phyloP scores from a whole-genome alignment of 345 rosid genomes.

The thale cress (Arabidopsis thaliana) region DNA sequence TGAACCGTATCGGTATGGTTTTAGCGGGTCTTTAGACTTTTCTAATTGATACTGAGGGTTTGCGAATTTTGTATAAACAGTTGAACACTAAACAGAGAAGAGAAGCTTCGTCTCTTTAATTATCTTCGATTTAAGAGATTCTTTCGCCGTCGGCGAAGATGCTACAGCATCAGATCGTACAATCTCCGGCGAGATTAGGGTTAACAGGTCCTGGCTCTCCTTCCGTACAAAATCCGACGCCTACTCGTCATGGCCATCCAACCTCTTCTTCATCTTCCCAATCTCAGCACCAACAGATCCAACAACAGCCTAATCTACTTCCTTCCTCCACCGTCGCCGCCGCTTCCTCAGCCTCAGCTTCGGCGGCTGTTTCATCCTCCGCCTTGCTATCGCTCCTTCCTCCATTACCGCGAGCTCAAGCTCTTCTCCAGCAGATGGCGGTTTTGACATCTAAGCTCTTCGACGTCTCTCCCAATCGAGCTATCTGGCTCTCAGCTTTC shows the following conservation, averaged over 20 bases:
- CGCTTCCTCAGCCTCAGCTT: conserved; percentile 25
- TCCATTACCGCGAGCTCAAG: conserved; percentile 82
- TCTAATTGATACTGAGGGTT: background rate
- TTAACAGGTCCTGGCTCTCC: conserved; percentile 81
- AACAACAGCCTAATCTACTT: conserved; percentile 43
- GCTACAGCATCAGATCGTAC: conserved; percentile 86
- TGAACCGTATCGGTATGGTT: background rate
- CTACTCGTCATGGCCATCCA: conserved; percentile 61
- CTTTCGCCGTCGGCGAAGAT: conserved; percentile 48
- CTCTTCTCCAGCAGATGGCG: conserved; percentile 86
- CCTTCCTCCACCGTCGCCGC: conserved; percentile 38
- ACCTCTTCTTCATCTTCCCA: conserved; percentile 50
- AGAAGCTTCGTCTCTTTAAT: background rate
- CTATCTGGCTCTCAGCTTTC: conserved; percentile 74
- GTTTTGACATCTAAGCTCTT: conserved; percentile 72
- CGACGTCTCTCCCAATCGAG: conserved; percentile 78
- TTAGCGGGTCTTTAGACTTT: background rate
- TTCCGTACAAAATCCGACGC: conserved; percentile 66
- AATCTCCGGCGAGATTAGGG: conserved; percentile 88
- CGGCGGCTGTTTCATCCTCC: conserved; percentile 59
- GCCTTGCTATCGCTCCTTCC: conserved; percentile 86
- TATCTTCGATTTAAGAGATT: background rate
- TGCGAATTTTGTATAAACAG: background rate
- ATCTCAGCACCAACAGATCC: conserved; percentile 46
- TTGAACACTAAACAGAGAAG: no score